Percentiles rank a stretch among this genome's conserved stretches.
phyloP scores from a whole-genome alignment of 768 basidiomycete genomes.

The Arthromyces matolae region DNA sequence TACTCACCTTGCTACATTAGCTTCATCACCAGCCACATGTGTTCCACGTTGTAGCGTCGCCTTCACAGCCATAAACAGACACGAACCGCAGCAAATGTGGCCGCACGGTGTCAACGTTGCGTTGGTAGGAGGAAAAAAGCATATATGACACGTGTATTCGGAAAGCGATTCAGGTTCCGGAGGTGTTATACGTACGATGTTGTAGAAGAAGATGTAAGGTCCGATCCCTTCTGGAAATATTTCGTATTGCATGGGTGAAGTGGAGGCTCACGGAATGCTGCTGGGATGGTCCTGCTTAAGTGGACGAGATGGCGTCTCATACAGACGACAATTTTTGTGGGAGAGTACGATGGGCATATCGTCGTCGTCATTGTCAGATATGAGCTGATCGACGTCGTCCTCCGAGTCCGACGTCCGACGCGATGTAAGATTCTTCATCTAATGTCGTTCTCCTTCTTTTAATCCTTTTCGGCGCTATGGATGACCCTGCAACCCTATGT shows the following conservation, averaged over 20 bases:
- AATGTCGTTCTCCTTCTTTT: background rate
- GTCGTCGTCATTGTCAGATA: conserved; percentile 7
- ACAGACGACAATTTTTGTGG: background rate
- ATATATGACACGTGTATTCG: conserved; percentile 75
- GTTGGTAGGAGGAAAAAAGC: conserved; percentile 70
- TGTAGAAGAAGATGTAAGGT: conserved; percentile 4
- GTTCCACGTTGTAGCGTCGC: conserved; percentile 51
- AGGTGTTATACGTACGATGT: background rate
- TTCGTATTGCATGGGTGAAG: conserved; percentile 17
- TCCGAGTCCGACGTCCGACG: conserved; percentile 4
- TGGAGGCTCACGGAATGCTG: conserved; percentile 20
- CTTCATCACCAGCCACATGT: conserved; percentile 21
- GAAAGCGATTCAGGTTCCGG: conserved; percentile 40
- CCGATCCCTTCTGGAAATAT: conserved; percentile 4
- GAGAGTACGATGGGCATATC: conserved; percentile 1
- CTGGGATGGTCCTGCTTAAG: background rate
- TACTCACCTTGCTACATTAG: conserved; percentile 36
- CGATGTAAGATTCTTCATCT: background rate
- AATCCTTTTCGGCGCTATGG: background rate
- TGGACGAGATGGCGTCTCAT: background rate
- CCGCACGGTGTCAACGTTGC: conserved; percentile 80
- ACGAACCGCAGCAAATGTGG: conserved; percentile 73
- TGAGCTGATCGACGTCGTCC: conserved; percentile 14
- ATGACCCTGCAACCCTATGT: background rate
- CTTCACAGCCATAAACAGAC: conserved; percentile 71